Evolutionary conservation across 2,329 filamentous ascomycete genomes (phyloP).

Genomic region (Kalaharituber pfeilii): DNA sequence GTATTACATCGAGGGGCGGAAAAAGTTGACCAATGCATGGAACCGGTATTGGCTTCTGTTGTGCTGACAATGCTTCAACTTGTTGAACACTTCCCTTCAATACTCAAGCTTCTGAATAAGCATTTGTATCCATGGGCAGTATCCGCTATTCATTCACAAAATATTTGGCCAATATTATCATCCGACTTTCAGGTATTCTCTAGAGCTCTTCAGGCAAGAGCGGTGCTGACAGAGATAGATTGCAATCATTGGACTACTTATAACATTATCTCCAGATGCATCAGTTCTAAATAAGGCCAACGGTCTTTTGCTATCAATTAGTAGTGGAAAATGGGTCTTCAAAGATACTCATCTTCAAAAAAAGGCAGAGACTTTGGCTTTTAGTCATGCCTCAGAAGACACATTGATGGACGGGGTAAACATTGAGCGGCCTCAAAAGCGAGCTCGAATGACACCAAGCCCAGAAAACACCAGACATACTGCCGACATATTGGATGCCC

Average conservation of each 20-base stretch:
- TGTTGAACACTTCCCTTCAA: slow-evolving; percentile 5
- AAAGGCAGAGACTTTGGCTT: slow-evolving; percentile 6
- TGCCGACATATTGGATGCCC: slow-evolving; percentile 9
- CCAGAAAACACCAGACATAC: background rate
- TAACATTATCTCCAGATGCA: background rate
- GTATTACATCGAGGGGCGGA: slow-evolving; percentile 7
- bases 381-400: background rate
- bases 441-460: slow-evolving; percentile 6
- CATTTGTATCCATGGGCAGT: slow-evolving; percentile 10
- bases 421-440: slow-evolving; percentile 9
- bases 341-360: slow-evolving; percentile 8
- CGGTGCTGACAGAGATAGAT: background rate
- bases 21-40: slow-evolving; percentile 7
- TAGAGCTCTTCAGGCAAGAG: background rate
- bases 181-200: background rate
- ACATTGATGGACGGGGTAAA: slow-evolving; percentile 3
- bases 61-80: slow-evolving; percentile 11
- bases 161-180: background rate
- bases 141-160: background rate
- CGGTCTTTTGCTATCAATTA: slow-evolving; percentile 6
- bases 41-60: slow-evolving; percentile 11
- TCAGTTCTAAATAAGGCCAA: slow-evolving; percentile 5
- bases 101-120: slow-evolving; percentile 11
- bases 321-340: slow-evolving; percentile 12
- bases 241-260: background rate